Conservation (phyloP, 2,329 filamentous ascomycete species). For the Beauveria varroae region DNA sequence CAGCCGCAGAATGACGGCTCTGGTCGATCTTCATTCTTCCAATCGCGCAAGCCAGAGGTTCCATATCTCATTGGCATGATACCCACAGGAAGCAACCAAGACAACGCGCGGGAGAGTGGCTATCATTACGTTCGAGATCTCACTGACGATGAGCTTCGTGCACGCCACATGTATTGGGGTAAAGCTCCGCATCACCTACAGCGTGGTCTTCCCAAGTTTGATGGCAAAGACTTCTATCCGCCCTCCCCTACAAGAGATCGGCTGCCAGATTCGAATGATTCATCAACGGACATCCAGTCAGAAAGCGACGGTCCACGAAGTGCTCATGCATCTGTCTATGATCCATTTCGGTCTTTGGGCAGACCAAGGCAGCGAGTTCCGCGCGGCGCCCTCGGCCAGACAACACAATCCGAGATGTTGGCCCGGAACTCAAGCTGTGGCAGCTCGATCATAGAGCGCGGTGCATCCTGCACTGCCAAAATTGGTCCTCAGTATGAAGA, state of each 20-base stretch:
- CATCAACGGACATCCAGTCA: background rate
- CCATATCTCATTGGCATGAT: conserved; percentile 51
- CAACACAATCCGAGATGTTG: conserved; percentile 27
- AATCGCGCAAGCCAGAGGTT: background rate
- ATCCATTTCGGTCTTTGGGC: conserved; percentile 18
- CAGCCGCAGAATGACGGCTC: conserved; percentile 25
- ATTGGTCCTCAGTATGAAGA: conserved; percentile 21
- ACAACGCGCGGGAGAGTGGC: conserved; percentile 35
- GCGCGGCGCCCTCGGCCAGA: conserved; percentile 20
- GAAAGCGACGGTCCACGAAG: conserved; percentile 2
- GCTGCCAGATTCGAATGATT: conserved; percentile 8
- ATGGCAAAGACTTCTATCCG: conserved; percentile 58
- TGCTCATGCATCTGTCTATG: conserved; percentile 9
- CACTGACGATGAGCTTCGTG: conserved; percentile 50
- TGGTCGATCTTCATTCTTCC: background rate
- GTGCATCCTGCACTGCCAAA: conserved; percentile 18
- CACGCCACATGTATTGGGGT: conserved; percentile 55
- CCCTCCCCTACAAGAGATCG: conserved; percentile 42
- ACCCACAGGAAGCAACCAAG: conserved; percentile 35
- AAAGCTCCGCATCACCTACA: conserved; percentile 43
- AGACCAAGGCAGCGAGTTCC: conserved; percentile 14
- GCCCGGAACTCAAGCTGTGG: conserved; percentile 17
- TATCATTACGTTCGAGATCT: conserved; percentile 50
- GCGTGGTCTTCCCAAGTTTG: conserved; percentile 53
- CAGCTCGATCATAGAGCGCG: conserved; percentile 17